Percentiles rank a stretch among this genome's conserved stretches.
Conservation (phyloP, 1,284 basidiomycete species). For the Ganoderma meredithae region DNA sequence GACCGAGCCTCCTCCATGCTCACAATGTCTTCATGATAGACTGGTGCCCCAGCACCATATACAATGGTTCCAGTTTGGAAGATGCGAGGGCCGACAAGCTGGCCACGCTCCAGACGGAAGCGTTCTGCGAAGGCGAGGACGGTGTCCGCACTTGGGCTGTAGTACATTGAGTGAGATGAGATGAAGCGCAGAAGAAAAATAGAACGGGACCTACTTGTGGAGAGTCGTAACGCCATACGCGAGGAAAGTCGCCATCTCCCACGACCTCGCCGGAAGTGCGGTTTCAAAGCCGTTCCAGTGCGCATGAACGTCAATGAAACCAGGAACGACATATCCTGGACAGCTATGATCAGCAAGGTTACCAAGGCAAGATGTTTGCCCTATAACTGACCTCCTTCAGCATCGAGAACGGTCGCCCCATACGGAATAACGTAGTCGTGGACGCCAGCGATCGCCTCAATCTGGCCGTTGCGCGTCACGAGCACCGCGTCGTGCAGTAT, state of each 20-base stretch:
- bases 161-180: slow-evolving; percentile 6
- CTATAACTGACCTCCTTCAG: slow-evolving; percentile 62
- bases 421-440: slow-evolving; percentile 49
- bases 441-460: slow-evolving; percentile 55
- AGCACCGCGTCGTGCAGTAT: slow-evolving; percentile 59
- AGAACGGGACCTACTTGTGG: slow-evolving; percentile 63
- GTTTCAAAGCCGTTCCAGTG: slow-evolving; percentile 67
- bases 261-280: slow-evolving; percentile 66
- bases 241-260: slow-evolving; percentile 78
- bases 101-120: slow-evolving; percentile 69
- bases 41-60: slow-evolving; percentile 63
- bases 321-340: slow-evolving; percentile 68
- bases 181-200: background rate
- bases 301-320: slow-evolving; percentile 79
- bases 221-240: slow-evolving; percentile 80
- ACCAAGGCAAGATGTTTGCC: background rate
- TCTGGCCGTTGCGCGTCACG: slow-evolving; percentile 60
- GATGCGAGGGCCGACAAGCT: slow-evolving; percentile 71
- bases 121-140: slow-evolving; percentile 69
- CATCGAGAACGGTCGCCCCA: slow-evolving; percentile 61
- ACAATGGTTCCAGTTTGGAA: slow-evolving; percentile 73
- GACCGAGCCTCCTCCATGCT: slow-evolving; percentile 67
- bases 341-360: background rate
- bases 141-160: slow-evolving; percentile 68
- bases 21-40: slow-evolving; percentile 68